These are phyloP conservation scores for Luvunga scandens DNA, from an alignment of 345 rosid species.

Conservation along the genomic window DNA sequence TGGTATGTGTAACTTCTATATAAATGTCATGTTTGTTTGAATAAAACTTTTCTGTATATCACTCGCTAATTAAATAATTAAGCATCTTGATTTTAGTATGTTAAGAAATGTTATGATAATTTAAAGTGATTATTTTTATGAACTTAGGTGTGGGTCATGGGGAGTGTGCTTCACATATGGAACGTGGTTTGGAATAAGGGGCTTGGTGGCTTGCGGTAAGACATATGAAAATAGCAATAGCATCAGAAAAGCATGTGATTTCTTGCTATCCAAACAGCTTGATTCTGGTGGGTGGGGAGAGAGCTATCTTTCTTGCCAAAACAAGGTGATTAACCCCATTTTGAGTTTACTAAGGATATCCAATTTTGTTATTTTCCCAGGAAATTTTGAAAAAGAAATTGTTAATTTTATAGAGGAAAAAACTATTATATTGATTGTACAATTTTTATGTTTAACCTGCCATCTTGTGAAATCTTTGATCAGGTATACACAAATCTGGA, in stretches of 20 bases:
- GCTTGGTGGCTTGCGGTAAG: constrained; percentile 45
- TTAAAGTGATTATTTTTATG: neutral
- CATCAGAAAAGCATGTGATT: constrained; percentile 52
- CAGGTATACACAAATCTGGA: constrained; percentile 33
- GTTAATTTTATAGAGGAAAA: neutral
- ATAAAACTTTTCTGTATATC: no score
- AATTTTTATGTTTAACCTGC: neutral
- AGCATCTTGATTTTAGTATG: no score
- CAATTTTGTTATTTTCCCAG: neutral
- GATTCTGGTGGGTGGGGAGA: constrained; percentile 74
- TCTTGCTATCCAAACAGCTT: constrained; percentile 57
- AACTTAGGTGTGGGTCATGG: constrained; percentile 70
- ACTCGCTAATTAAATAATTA: no score
- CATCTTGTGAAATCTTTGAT: neutral
- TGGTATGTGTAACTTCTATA: constrained; percentile 31
- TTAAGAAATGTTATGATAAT: neutral
- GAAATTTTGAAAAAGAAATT: neutral
- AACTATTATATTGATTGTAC: no score
- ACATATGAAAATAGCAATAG: constrained; percentile 29
- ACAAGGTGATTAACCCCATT: constrained; percentile 27
- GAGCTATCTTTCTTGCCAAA: constrained; percentile 63
- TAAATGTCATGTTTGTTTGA: no score
- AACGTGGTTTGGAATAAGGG: constrained; percentile 73
- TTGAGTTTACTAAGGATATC: neutral
- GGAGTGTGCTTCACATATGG: constrained; percentile 79